Evolutionary conservation across 805 yeast species (phyloP), one percentile per base, ranked within the genome.

Genomic region (Myxozyma udenii): DNA sequence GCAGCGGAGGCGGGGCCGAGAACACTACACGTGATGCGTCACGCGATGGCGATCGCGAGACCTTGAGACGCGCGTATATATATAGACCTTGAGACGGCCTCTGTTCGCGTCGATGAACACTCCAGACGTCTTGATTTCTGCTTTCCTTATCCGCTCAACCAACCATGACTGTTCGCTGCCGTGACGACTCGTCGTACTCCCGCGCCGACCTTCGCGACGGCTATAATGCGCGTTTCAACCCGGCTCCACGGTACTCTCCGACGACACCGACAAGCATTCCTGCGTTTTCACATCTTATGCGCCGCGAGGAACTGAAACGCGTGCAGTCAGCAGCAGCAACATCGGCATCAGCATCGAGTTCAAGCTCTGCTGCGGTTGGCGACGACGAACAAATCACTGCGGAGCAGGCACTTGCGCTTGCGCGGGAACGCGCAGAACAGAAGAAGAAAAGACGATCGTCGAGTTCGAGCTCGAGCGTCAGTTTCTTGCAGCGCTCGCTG

Each of bases 161-260:
- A n/a, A n/a, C n/a, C n/a, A n/a, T n/a, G n/a, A n/a, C n/a, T n/a
- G n/a, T 41, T 25, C 44, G 44, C 44, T 44, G 37, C 46, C 26
- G 37, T 32, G 57, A 52, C 48, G 57, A 52, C 47, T 44, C 46
- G 26, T 28, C 22, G 38, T 46, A 46, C 44, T 41, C 50, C 26
- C 50, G 53, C 37, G 26, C 40, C 41, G 46, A 41, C 47, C 49
- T 38, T 37, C 46, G 45, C 46, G 54, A 49, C 23, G 45, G 50
- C 45, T 46, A 47, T 47, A 46, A 46, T 44, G 42, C 45, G 26
- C 50, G 50, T 25, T 51, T 41, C 51, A 35, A 42, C 48, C 50
- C 55, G 12, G 48, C 37, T 35, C 45, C 55, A 14, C 41, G 42
- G 23, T 18, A 40, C 6, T 18, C 14, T 14, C 7, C 11, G 12